Base-by-base conservation (phyloP, 2,329 filamentous ascomycete species). In the Fusarium paranaense region DNA sequence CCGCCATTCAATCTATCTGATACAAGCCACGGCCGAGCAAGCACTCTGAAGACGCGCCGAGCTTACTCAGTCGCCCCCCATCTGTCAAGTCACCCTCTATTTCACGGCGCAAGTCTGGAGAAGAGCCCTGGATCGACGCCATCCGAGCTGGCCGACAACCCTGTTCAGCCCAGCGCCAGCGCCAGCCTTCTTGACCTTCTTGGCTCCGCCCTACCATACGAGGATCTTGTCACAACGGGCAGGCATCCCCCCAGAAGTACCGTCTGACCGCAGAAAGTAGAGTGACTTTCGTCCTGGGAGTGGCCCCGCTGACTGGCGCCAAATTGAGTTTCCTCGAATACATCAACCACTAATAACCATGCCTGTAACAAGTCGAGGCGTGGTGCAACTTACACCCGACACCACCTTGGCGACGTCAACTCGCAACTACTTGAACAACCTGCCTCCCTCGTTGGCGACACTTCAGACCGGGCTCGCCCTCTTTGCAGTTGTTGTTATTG, bases 401-500 rank as follows among this genome's bases (percentile, higher is more conserved):
- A 77, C 76, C 72, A 78, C 72, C 67, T 72, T 71, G 58, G 71
- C 74, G 62, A 75, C 71, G 62, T 68, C 72, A 60, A 63, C 67
- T 66, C 66, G 66, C 67, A 70, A 79, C 77, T 81, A 81, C 78
- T 81, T 81, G 68, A 82, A 70, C 64, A 68, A 64, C 71, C 76
- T 80, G 59, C 71, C 75, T 67, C 80, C 81, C 80, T 70, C 78
- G 60, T 74, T 78, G 66, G 70, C 76, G 35, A 77, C 75, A 56
- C 63, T 82, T 47, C 77, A 78, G 54, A 71, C 74, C 63, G 79
- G 78, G 30, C 76, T 83, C 42, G 77, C 80, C 63, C 67, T 83
- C 67, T 80, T 84, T 74, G 81, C 80, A 64, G 64, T 85, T 62
- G 72, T 82, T 66, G 64, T 82, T 66, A 80, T 84, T 71, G 78